Base-by-base conservation (phyloP, 2,329 filamentous ascomycete species). In the Fusarium xylarioides region DNA sequence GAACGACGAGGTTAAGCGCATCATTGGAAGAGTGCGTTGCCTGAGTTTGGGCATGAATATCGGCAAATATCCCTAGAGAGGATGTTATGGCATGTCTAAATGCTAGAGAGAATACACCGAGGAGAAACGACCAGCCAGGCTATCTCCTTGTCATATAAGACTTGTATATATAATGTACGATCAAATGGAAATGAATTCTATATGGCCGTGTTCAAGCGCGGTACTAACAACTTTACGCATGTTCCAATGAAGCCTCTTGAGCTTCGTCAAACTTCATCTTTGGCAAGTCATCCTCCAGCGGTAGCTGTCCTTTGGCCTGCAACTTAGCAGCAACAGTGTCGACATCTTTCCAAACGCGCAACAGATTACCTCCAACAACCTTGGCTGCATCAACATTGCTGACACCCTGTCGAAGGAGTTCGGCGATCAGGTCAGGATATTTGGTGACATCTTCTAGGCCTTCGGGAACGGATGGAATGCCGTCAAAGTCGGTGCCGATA, bases 401-500 rank as follows among this genome's bases (percentile, higher is more conserved):
- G 9, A 97, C 87, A 1, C 94, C 94, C 44, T 91, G 87, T 54
- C 85, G 86, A 73, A 97, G 83, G 66, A 98, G 82, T 81, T 94
- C 93, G 7, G 89, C 90, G 14, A 98, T 88, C 49, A 98, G 83
- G 63, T 91, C 89, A 0, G 95, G 95, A 77, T 92, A 97, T 79
- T 93, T 94, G 54, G 91, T 91, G 11, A 97, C 94, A 80, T 97
- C 95, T 42, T 96, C 93, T 53, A 98, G 82, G 0, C 95, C 95
- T 60, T 84, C 80, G 0, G 95, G 94, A 9, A 91, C 91, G 2
- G 76, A 80, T 3, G 80, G 78, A 63, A 95, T 95, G 14, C 90
- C 95, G 80, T 98, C 95, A 80, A 95, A 98, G 80, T 98, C 95
- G 58, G 92, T 95, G 0, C 95, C 95, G 23, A 98, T 82, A 1